Base-by-base conservation (phyloP, 257 asterid genomes). In the Agastache rugosa region DNA sequence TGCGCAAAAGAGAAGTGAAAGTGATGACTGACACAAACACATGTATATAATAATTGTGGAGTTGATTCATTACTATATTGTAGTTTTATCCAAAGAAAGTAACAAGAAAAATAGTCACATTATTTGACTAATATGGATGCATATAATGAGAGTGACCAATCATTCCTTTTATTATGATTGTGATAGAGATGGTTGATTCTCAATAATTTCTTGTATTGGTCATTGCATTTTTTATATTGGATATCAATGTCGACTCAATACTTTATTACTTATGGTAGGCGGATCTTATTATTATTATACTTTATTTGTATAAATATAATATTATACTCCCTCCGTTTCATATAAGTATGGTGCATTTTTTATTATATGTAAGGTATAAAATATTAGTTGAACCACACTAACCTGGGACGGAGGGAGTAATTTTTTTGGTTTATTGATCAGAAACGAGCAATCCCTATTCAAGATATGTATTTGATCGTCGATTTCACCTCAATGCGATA, bases 71-170 rank as follows among this genome's bases (percentile, higher is more conserved):
- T 50, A n/a, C n/a, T n/a, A 8, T 14, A 17, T 9, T 6, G 44
- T 65, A 59, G 39, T 59, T 74, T 39, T 48, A 29, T 69, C 48
- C 42, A 59, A 75, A 73, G 41, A 20, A 67, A 42, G 63, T 66
- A 56, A 23, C 27, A 19, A 39, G 60, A n/a, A n/a, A 59, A 14
- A 27, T 22, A 19, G 71, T 68, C 55, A 61, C 76, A 39, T 34
- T 74, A 19, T 72, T 75, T 63, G 78, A 81, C 70, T 42, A 69
- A 71, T 50, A 22, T 63, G 71, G 76, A 62, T 35, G 68, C 56
- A 31, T 72, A 54, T 59, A 76, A 68, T 78, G 84, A 70, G 78
- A 67, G 84, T 65, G 78, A 72, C 74, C 45, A 79, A 79, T 84
- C 83, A 82, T 82, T 75, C 58, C 73, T 59, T 71, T 75, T 56